phyloP scores from a whole-genome alignment of 1,139 yeast species.

The Kodamaea arcana region DNA sequence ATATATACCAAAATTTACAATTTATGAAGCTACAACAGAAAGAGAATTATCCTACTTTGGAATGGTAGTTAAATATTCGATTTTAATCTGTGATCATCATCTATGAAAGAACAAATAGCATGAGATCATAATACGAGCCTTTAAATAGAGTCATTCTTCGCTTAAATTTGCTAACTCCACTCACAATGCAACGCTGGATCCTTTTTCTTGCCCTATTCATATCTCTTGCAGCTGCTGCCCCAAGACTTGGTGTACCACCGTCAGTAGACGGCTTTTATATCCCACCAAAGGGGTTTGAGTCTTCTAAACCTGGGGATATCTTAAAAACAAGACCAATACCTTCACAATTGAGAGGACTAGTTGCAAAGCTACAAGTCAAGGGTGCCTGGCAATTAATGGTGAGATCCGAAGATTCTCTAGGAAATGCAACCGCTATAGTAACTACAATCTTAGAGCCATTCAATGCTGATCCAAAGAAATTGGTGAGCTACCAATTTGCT shows the following conservation, averaged over 20 bases:
- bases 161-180: no score
- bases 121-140: no score
- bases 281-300: slow-evolving; percentile 22
- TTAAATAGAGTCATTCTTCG: no score
- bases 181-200: no score
- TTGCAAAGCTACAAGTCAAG: slow-evolving; percentile 9
- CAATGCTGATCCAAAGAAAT: slow-evolving; percentile 23
- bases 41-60: no score
- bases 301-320: slow-evolving; percentile 20
- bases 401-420: slow-evolving; percentile 28
- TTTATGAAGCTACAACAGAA: no score
- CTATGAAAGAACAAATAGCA: no score
- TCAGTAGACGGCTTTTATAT: slow-evolving; percentile 21
- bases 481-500: slow-evolving; percentile 30
- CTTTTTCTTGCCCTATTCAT: background rate
- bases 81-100: no score
- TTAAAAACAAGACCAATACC: slow-evolving; percentile 23
- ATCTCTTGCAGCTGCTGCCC: background rate
- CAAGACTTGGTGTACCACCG: slow-evolving; percentile 1
- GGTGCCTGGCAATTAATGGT: slow-evolving; percentile 27
- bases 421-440: slow-evolving; percentile 26
- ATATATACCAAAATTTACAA: no score
- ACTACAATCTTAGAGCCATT: slow-evolving; percentile 30
- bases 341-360: slow-evolving; percentile 13
- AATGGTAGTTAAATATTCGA: no score